Evolutionary conservation across 257 asterid species (phyloP).

Genomic region (Salvia hispanica): DNA sequence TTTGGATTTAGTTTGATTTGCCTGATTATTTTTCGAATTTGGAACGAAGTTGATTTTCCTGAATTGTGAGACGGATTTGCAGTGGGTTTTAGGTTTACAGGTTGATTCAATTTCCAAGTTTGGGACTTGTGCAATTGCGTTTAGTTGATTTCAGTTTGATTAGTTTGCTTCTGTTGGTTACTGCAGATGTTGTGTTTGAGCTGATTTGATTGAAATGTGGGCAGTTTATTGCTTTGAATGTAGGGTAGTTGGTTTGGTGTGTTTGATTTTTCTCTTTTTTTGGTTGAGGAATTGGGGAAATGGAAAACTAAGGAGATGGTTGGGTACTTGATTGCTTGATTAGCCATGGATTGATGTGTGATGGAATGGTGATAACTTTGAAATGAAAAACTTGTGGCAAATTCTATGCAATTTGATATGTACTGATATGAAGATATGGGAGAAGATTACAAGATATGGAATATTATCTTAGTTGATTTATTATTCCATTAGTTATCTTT

Average conservation of each 20-base stretch:
- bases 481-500: too few relatives aligned
- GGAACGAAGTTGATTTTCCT: slow-evolving; percentile 26
- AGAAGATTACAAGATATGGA: too few relatives aligned
- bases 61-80: not conserved
- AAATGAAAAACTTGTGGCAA: not conserved
- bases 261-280: not conserved
- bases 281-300: not conserved
- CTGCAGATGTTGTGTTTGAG: slow-evolving; percentile 8
- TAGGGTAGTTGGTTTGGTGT: slow-evolving; percentile 18
- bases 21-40: not conserved
- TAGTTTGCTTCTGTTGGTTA: slow-evolving; percentile 18
- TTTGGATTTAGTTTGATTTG: slow-evolving; percentile 25
- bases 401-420: too few relatives aligned
- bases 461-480: too few relatives aligned
- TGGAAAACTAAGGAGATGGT: not conserved
- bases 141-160: slow-evolving; percentile 27
- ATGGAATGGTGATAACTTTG: not conserved
- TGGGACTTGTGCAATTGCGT: slow-evolving; percentile 7
- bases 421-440: too few relatives aligned
- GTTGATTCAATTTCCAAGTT: not conserved
- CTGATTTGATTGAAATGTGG: slow-evolving; percentile 15
- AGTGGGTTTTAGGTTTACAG: slow-evolving; percentile 19
- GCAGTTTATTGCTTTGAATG: slow-evolving; percentile 26
- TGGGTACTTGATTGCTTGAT: slow-evolving; percentile 1
- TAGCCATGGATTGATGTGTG: slow-evolving; percentile 3